phyloP scores from a whole-genome alignment of 306 rosid genomes.

The Dryas alaskensis region DNA sequence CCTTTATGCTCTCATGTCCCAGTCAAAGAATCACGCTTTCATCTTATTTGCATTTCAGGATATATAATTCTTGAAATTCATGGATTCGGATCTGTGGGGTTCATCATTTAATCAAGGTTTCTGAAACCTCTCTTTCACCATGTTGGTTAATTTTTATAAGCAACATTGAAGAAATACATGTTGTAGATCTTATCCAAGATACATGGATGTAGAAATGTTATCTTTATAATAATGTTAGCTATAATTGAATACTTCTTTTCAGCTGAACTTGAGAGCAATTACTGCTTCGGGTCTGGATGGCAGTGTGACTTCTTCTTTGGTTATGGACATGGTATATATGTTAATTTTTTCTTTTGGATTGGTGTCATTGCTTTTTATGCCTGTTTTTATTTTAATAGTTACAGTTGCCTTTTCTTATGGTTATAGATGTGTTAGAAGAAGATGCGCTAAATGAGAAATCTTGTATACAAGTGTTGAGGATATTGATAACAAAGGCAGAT shows the following conservation, averaged over 20 bases:
- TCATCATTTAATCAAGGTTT: constrained; percentile 55
- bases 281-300: constrained; percentile 38
- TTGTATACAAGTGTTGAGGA: constrained; percentile 55
- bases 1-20: constrained; percentile 6
- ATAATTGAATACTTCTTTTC: constrained; percentile 28
- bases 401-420: constrained; percentile 14
- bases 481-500: constrained; percentile 50
- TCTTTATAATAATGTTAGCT: not conserved
- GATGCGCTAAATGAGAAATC: constrained; percentile 49
- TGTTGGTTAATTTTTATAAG: constrained; percentile 16
- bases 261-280: constrained; percentile 37
- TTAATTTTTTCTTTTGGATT: constrained; percentile 10
- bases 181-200: not conserved
- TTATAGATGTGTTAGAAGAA: constrained; percentile 64
- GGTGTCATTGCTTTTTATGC: not conserved
- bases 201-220: not conserved
- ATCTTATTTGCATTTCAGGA: constrained; percentile 40
- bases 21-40: not conserved
- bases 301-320: constrained; percentile 47
- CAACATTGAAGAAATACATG: constrained; percentile 1
- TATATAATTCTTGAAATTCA: constrained; percentile 29
- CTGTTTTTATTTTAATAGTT: constrained; percentile 3
- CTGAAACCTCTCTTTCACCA: constrained; percentile 12
- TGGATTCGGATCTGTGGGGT: constrained; percentile 75
- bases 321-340: constrained; percentile 43